These are phyloP conservation scores for Cinnamomum chago DNA, from an alignment of 164 flowering plant genomes.

Conservation along the genomic window DNA sequence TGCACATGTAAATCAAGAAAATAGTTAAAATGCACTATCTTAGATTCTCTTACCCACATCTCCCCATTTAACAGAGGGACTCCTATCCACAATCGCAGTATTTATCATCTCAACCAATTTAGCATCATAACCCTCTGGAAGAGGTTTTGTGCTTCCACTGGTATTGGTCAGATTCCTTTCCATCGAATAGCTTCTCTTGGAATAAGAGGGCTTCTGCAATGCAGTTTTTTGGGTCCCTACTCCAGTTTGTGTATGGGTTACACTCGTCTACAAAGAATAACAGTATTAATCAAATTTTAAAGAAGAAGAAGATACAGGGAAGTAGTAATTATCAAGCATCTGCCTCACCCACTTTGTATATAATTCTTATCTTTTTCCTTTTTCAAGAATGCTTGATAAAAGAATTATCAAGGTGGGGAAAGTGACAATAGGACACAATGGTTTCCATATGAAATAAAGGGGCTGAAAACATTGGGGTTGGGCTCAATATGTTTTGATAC, in stretches of 20 bases:
- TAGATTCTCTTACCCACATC: slow-evolving; percentile 70
- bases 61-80: slow-evolving; percentile 98
- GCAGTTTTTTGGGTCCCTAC: slow-evolving; percentile 26
- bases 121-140: slow-evolving; percentile 51
- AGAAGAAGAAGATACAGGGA: neutral
- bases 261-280: slow-evolving; percentile 36
- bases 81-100: slow-evolving; percentile 77
- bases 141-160: slow-evolving; percentile 34
- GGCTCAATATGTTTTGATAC: neutral
- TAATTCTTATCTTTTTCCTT: too few relatives aligned
- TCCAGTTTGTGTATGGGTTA: slow-evolving; percentile 27
- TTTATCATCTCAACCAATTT: slow-evolving; percentile 93
- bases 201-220: slow-evolving; percentile 22
- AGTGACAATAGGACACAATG: neutral
- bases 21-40: neutral
- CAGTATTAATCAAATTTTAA: neutral
- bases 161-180: slow-evolving; percentile 31
- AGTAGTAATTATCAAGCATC: too few relatives aligned
- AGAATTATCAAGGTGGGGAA: neutral
- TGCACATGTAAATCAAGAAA: neutral
- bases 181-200: slow-evolving; percentile 19
- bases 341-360: too few relatives aligned
- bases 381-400: too few relatives aligned
- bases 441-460: neutral
- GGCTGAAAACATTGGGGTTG: neutral